Conservation (phyloP, 306 rosid species). For the Prinsepia uniflora region DNA sequence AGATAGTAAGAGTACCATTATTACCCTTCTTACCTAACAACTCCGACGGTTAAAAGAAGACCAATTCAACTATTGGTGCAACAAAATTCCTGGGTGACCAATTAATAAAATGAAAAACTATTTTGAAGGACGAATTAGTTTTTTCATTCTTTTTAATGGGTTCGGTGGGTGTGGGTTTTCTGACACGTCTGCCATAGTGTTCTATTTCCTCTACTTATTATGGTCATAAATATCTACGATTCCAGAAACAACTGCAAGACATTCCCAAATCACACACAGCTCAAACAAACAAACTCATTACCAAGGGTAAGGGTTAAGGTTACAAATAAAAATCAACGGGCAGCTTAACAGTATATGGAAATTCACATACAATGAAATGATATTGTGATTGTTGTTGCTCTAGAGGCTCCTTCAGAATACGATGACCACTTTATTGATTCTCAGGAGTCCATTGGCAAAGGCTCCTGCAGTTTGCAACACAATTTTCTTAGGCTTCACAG, state of each 20-base stretch:
- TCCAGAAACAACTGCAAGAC: not conserved
- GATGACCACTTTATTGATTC: constrained; percentile 27
- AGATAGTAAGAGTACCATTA: too few species aligned
- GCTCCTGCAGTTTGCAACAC: constrained; percentile 29
- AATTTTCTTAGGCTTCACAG: not conserved
- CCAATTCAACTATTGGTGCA: too few species aligned
- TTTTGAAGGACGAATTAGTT: not conserved
- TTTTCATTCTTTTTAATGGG: not conserved
- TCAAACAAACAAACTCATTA: constrained; percentile 1
- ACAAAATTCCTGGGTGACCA: too few species aligned
- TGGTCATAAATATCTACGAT: not conserved
- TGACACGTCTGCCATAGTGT: not conserved
- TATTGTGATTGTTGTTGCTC: constrained; percentile 10
- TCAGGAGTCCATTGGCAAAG: constrained; percentile 19
- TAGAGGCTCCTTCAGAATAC: constrained; percentile 6
- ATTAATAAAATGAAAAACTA: too few species aligned
- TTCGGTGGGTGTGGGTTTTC: not conserved
- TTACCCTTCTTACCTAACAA: too few species aligned
- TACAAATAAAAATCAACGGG: constrained; percentile 8
- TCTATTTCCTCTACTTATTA: not conserved
- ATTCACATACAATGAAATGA: not conserved
- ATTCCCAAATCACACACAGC: constrained; percentile 12
- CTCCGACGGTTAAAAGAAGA: not conserved
- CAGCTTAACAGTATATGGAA: not conserved
- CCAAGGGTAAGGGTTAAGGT: not conserved